Conservation (phyloP, 2,329 filamentous ascomycete species). For the Trichoderma oligosporum region DNA sequence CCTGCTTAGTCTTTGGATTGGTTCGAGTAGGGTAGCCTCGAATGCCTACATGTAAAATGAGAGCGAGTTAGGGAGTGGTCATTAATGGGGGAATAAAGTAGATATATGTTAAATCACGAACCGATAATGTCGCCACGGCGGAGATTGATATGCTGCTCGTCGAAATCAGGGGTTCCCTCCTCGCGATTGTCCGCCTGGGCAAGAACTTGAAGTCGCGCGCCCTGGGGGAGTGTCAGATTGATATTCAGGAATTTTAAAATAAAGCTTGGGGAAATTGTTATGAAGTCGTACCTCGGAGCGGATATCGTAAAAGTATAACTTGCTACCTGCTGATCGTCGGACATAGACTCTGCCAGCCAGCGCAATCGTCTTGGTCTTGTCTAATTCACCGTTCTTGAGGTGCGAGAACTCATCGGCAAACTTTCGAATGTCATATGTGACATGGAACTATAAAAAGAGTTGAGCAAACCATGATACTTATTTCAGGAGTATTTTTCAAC, state of each 20-base stretch:
- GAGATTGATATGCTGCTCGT: slow-evolving; percentile 83
- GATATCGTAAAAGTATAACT: slow-evolving; percentile 84
- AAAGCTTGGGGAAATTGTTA: no score
- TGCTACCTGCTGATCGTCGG: slow-evolving; percentile 75
- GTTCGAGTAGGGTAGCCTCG: slow-evolving; percentile 53
- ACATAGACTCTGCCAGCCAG: slow-evolving; percentile 87
- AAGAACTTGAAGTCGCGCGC: slow-evolving; percentile 79
- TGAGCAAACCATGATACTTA: neutral
- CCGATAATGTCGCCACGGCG: slow-evolving; percentile 92
- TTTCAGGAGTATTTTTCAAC: neutral
- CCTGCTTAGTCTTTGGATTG: slow-evolving; percentile 81
- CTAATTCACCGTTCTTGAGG: slow-evolving; percentile 83
- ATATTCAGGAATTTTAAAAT: neutral
- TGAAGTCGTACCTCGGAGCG: slow-evolving; percentile 33
- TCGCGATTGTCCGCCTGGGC: slow-evolving; percentile 78
- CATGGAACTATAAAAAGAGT: slow-evolving; percentile 58
- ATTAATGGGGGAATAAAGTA: neutral
- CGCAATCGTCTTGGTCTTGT: slow-evolving; percentile 69
- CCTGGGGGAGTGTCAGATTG: slow-evolving; percentile 30
- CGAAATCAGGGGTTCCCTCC: slow-evolving; percentile 65
- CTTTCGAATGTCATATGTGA: slow-evolving; percentile 75
- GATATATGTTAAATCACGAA: slow-evolving; percentile 29
- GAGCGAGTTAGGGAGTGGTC: neutral
- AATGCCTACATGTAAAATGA: slow-evolving; percentile 23
- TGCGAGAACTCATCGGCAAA: slow-evolving; percentile 74